A percentile compares a stretch with the other conserved stretches of the same genome.
Conservation (phyloP, 805 yeast genomes). For the Candida maesae region DNA sequence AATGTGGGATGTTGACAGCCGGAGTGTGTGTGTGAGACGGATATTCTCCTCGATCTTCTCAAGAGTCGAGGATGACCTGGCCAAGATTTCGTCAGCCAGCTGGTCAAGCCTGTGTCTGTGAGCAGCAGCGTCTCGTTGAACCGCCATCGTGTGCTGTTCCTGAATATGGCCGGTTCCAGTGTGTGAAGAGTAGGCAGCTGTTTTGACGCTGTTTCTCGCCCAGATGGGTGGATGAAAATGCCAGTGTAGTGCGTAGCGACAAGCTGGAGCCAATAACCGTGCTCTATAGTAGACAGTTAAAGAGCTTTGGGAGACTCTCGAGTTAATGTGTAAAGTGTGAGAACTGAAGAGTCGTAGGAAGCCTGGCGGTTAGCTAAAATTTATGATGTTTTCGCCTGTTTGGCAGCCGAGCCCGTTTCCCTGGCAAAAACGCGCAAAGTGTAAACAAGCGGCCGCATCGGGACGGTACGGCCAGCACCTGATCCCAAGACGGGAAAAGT, state of each 20-base stretch:
- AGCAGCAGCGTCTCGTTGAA: constrained; percentile 10
- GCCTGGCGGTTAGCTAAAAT: no score
- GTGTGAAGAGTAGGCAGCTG: background rate
- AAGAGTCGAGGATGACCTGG: constrained; percentile 18
- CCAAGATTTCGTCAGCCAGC: constrained; percentile 21
- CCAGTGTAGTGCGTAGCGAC: no score
- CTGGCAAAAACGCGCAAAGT: background rate
- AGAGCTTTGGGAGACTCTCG: no score
- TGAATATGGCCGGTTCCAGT: no score
- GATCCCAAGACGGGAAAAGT: background rate
- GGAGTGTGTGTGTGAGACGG: constrained; percentile 19
- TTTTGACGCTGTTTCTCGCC: no score
- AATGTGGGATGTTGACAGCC: constrained; percentile 18
- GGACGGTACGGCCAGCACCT: constrained; percentile 10
- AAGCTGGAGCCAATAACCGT: no score
- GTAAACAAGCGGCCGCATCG: constrained; percentile 10
- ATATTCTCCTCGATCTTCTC: constrained; percentile 24
- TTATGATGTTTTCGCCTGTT: constrained; percentile 2
- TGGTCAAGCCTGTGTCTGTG: constrained; percentile 18
- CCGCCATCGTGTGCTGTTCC: background rate
- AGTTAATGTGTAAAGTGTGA: no score
- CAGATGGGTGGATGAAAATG: no score
- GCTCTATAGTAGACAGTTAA: no score
- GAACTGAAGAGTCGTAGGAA: no score
- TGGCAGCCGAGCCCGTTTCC: background rate